Base-by-base conservation (phyloP, 371 early-diverging fungal species). In the Mucor velutinosus region DNA sequence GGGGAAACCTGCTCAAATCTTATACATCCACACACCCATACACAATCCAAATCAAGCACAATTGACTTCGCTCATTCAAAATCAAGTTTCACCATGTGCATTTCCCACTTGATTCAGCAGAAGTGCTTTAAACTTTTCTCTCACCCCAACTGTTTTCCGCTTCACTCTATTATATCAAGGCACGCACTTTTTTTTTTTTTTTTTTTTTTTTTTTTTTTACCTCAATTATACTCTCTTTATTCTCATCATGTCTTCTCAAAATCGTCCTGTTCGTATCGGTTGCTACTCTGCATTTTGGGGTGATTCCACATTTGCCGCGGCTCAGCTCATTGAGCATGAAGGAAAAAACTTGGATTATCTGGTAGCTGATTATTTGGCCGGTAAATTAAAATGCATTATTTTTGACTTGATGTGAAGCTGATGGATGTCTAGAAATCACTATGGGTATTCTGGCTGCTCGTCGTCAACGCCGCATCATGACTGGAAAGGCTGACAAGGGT, bases 261-360 rank as follows among this genome's bases (percentile, higher is more conserved):
- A 65, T 30, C 64, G 74, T 64, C 77, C 83, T 55, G 81, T 91
- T 25, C 88, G 90, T 59, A 87, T 91, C 62, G 91, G 90, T 8
- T 91, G 89, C 70, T 89, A 84, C 62, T 86, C 86, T 69, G 87
- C 94, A 65, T 91, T 95, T 83, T 84, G 89, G 90, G 85, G 91
- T 55, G 87, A 89, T 71, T 86, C 90, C 58, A 73, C 87, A 58
- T 70, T 89, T 69, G 87, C 94, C 65, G 86, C 95, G 67, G 70
- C 80, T 71, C 86, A 95, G 73, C 84, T 93, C 35, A 83, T 94
- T 66, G 57, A 87, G 49, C 77, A 89, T 49, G 81, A 92, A 80
- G 84, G 84, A 66, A 74, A 81, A 53, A 83, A 89, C 76, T 78
- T 95, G 71, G 79, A 95, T 75, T 89, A 92, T 79, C 74, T 92